Evolutionary conservation across 2,329 filamentous ascomycete genomes (phyloP).

Genomic region (Fusarium sp.): DNA sequence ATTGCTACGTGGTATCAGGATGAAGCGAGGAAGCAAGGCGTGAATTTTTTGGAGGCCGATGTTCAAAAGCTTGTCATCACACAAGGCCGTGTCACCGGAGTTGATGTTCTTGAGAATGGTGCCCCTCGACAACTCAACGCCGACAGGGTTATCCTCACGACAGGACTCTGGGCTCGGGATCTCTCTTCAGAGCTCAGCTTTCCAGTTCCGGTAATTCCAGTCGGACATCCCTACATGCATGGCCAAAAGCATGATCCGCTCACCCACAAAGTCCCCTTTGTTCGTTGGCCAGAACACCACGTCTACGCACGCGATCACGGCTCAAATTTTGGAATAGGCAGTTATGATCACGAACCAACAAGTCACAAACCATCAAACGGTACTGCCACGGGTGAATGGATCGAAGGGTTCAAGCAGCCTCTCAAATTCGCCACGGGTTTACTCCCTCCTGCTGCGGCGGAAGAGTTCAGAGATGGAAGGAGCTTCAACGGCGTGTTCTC

Average conservation of each 20-base stretch:
- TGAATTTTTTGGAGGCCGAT: constrained; percentile 19
- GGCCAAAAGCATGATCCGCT: neutral
- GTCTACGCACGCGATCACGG: constrained; percentile 45
- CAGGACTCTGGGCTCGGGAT: constrained; percentile 44
- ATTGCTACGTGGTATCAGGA: constrained; percentile 40
- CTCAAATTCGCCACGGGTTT: constrained; percentile 23
- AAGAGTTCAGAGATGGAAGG: constrained; percentile 19
- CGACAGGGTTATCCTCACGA: constrained; percentile 42
- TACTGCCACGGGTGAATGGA: constrained; percentile 36
- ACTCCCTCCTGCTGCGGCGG: constrained; percentile 16
- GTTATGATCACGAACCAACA: constrained; percentile 39
- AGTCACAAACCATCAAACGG: constrained; percentile 14
- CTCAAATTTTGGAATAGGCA: constrained; percentile 37
- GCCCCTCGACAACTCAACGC: constrained; percentile 9
- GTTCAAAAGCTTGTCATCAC: constrained; percentile 22
- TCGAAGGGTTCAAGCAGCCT: constrained; percentile 31
- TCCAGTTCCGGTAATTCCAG: constrained; percentile 41
- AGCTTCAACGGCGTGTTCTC: constrained; percentile 46
- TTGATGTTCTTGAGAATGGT: neutral
- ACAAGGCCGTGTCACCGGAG: constrained; percentile 6
- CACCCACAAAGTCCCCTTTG: constrained; percentile 15
- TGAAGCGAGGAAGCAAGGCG: constrained; percentile 20
- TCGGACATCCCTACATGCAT: constrained; percentile 44
- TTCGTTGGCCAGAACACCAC: constrained; percentile 43
- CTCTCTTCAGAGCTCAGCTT: constrained; percentile 26